A percentile compares a stretch with the other conserved stretches of the same genome.
Conservation (phyloP, 345 rosid genomes). For the Syzygium aqueum region DNA sequence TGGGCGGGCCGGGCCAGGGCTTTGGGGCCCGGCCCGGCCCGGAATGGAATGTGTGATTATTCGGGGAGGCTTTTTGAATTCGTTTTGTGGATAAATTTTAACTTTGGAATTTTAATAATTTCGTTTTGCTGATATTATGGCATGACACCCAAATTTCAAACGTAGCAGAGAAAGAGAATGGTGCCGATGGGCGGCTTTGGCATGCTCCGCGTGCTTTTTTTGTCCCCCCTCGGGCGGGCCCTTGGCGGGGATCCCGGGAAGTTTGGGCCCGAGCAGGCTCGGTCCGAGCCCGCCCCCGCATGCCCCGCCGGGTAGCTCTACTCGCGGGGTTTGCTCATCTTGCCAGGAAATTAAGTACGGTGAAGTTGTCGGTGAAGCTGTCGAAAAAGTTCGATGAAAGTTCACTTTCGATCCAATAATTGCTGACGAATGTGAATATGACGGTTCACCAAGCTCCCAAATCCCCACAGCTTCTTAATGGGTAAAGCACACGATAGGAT, state of each 20-base stretch:
- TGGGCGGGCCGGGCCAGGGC: neutral
- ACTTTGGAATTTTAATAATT: neutral
- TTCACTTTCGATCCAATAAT: neutral
- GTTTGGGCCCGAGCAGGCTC: neutral
- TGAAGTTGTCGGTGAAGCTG: accelerated
- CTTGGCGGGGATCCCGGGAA: neutral
- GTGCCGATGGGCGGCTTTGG: neutral
- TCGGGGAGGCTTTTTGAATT: neutral
- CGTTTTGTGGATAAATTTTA: neutral
- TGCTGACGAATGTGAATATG: neutral
- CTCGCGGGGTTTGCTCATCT: neutral
- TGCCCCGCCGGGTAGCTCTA: accelerated
- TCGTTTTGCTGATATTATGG: neutral
- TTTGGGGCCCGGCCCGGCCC: neutral
- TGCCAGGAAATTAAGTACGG: accelerated
- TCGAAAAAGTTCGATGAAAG: neutral
- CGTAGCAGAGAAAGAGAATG: neutral
- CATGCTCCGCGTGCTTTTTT: accelerated
- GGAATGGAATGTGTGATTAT: neutral
- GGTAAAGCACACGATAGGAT: too few species aligned
- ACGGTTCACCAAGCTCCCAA: too few species aligned
- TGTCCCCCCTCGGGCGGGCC: accelerated
- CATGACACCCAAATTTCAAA: neutral
- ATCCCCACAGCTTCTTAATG: neutral
- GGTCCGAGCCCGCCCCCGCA: neutral